These are phyloP conservation scores for Nannizzia gypsea DNA, from an alignment of 2,329 filamentous ascomycete species.

Conservation along the genomic window DNA sequence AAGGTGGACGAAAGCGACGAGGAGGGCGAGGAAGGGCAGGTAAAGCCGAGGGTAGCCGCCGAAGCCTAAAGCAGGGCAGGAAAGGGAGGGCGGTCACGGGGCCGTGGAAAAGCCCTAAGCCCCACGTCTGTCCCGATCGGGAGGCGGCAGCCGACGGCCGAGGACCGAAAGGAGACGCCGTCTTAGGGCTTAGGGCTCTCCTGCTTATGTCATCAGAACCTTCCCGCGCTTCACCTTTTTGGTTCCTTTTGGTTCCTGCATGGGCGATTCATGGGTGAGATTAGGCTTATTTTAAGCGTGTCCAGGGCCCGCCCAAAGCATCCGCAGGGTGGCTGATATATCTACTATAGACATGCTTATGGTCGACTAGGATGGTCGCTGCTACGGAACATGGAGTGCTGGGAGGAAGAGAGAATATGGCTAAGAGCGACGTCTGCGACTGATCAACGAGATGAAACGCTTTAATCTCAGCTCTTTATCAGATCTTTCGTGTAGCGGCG, in stretches of 20 bases:
- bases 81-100: neutral
- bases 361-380: no score
- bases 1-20: neutral
- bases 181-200: neutral
- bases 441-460: neutral
- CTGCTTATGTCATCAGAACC: neutral
- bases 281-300: neutral
- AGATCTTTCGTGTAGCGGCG: neutral
- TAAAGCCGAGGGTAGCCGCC: neutral
- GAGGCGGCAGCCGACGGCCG: neutral
- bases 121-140: neutral
- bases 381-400: no score
- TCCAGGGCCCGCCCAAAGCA: no score
- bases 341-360: no score
- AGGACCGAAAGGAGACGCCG: neutral
- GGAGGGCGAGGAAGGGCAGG: neutral
- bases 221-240: neutral
- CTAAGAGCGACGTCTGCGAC: neutral
- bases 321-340: no score
- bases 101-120: neutral
- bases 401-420: no score
- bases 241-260: neutral
- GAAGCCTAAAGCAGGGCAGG: neutral
- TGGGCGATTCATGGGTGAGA: neutral
- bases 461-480: neutral